Conservation (phyloP, 352 stramenopile genomes). For the Phytopythium delawarense region DNA sequence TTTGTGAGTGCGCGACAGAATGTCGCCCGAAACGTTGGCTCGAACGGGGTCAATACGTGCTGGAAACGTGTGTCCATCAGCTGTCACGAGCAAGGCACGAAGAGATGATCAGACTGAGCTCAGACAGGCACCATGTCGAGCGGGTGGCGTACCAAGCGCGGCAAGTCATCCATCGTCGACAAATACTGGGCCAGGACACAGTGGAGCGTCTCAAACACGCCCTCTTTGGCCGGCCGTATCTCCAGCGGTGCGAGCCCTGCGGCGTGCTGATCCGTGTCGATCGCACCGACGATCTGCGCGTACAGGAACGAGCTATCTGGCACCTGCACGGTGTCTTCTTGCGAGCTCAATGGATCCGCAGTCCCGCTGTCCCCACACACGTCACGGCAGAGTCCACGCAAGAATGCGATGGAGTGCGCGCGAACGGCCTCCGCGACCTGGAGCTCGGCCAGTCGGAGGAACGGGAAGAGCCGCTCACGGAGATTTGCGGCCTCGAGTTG, state of each 20-base stretch:
- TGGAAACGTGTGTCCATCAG: conserved; percentile 25
- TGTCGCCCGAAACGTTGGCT: conserved; percentile 13
- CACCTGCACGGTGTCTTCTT: not conserved
- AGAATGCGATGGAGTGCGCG: conserved; percentile 12
- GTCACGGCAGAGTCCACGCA: not conserved
- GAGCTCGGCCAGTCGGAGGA: conserved; percentile 44
- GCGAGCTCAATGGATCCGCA: not conserved
- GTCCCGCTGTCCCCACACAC: not conserved
- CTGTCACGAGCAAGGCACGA: not conserved
- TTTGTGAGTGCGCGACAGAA: conserved; percentile 25
- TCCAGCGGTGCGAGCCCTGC: conserved; percentile 9
- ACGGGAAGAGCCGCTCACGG: conserved; percentile 49
- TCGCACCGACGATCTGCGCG: not conserved
- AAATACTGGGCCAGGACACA: conserved; percentile 39
- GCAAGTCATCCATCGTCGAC: conserved; percentile 32
- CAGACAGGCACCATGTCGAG: not conserved
- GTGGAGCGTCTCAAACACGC: conserved; percentile 42
- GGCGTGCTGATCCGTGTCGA: not conserved
- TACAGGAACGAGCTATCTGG: not conserved
- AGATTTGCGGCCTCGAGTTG: conserved; percentile 27
- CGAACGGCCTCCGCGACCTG: conserved; percentile 43
- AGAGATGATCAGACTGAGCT: not conserved
- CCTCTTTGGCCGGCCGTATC: conserved; percentile 23
- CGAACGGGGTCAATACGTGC: conserved; percentile 36
- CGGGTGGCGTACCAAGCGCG: conserved; percentile 23